phyloP scores from a whole-genome alignment of 768 basidiomycete genomes.

The Mycena vulgaris region DNA sequence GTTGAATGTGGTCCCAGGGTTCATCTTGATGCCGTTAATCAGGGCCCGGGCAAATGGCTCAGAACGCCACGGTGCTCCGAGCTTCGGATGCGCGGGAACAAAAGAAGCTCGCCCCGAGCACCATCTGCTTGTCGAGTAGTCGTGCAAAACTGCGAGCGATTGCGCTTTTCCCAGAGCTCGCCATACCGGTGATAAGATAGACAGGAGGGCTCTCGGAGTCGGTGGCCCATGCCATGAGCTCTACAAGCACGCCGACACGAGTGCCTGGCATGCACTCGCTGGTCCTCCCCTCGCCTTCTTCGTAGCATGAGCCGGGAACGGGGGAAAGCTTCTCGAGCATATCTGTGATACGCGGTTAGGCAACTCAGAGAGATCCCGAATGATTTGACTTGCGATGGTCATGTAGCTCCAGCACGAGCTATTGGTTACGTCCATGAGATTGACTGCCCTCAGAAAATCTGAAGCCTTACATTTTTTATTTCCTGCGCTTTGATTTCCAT shows the following conservation, averaged over 20 bases:
- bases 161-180: not conserved
- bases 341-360: not conserved
- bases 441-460: not conserved
- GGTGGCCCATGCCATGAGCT: constrained; percentile 4
- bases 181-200: not conserved
- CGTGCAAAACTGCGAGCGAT: constrained; percentile 4
- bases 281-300: no score
- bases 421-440: not conserved
- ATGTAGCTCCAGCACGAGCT: not conserved
- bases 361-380: not conserved
- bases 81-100: not conserved
- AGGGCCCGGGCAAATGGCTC: not conserved
- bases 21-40: not conserved
- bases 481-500: not conserved
- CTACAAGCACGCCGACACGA: not conserved
- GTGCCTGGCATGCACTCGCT: no score
- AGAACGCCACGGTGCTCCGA: not conserved
- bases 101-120: constrained; percentile 1
- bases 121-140: not conserved
- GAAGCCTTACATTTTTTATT: not conserved
- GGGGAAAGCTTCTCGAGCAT: no score
- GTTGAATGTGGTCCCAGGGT: not conserved
- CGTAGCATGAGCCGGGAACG: no score
- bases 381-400: not conserved
- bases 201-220: not conserved